phyloP scores from a whole-genome alignment of 129 eudicot species.

The Escallonia rubra region DNA sequence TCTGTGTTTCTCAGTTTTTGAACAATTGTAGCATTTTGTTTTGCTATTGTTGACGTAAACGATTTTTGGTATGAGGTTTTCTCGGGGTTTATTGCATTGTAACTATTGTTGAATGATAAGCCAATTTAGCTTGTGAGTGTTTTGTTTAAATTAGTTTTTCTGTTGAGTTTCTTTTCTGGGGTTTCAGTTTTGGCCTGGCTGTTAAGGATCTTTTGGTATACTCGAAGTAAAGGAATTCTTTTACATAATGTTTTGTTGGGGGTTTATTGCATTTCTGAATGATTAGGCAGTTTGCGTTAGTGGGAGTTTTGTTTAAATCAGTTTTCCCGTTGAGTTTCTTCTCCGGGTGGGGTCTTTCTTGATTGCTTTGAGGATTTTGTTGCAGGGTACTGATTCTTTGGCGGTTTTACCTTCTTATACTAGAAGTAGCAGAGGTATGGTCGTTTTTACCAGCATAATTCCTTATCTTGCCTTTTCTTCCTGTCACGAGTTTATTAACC shows the following conservation, averaged over 20 bases:
- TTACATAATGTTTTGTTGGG: no score
- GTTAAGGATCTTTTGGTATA: background rate
- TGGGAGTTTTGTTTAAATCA: no score
- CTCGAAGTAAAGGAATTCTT: no score
- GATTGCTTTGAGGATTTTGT: slow-evolving; percentile 5
- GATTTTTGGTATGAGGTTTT: no score
- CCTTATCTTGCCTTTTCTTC: background rate
- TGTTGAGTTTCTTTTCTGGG: background rate
- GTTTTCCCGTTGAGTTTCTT: background rate
- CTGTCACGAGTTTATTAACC: no score
- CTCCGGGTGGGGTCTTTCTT: background rate
- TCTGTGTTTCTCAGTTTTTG: no score
- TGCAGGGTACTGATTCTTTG: slow-evolving; percentile 1
- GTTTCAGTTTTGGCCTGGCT: background rate
- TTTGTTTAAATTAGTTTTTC: background rate
- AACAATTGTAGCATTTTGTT: no score
- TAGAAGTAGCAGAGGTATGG: background rate
- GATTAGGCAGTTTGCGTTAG: no score
- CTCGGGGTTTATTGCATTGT: no score
- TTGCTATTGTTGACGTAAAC: no score
- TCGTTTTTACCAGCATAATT: background rate
- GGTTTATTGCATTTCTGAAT: no score
- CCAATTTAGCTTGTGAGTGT: background rate
- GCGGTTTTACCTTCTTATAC: background rate
- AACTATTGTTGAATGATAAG: no score